Conservation (phyloP, 2,329 filamentous ascomycete species). For the Talaromyces amestolkiae region DNA sequence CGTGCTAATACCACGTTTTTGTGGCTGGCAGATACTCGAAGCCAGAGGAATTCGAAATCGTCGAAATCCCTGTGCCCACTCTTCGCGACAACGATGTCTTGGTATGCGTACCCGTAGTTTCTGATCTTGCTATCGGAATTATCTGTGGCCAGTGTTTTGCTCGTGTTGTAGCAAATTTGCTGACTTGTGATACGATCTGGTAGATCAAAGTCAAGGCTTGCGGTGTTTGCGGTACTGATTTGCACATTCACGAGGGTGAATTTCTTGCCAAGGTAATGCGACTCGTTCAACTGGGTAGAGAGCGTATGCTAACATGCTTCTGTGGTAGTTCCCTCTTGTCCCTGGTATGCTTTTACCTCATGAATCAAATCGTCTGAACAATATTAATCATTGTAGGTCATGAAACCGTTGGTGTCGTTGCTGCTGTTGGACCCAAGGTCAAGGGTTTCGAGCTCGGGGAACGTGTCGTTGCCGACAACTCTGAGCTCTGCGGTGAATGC, state of each 20-base stretch:
- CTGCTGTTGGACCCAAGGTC: slow-evolving; percentile 58
- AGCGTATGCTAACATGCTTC: slow-evolving; percentile 9
- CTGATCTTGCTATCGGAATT: slow-evolving; percentile 16
- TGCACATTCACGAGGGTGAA: slow-evolving; percentile 62
- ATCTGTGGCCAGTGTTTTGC: background rate
- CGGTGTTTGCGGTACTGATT: slow-evolving; percentile 60
- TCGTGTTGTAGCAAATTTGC: background rate
- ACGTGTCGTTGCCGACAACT: slow-evolving; percentile 57
- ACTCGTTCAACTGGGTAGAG: background rate
- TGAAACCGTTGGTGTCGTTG: slow-evolving; percentile 66
- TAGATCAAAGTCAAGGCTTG: slow-evolving; percentile 66
- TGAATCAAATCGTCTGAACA: slow-evolving; percentile 6
- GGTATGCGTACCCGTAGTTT: slow-evolving; percentile 29
- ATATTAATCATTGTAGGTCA: slow-evolving; percentile 48
- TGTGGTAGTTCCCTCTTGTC: slow-evolving; percentile 59
- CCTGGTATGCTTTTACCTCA: slow-evolving; percentile 44
- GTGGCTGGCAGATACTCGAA: slow-evolving; percentile 54
- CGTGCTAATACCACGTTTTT: background rate
- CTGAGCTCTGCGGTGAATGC: slow-evolving; percentile 66
- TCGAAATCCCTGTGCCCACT: slow-evolving; percentile 61
- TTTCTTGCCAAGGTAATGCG: slow-evolving; percentile 55
- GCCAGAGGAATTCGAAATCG: slow-evolving; percentile 60
- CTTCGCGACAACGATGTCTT: slow-evolving; percentile 60
- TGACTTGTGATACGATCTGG: background rate
- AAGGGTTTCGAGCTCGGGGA: slow-evolving; percentile 61